Conservation (phyloP, 208 protist species). For the Crithidia bombi region DNA sequence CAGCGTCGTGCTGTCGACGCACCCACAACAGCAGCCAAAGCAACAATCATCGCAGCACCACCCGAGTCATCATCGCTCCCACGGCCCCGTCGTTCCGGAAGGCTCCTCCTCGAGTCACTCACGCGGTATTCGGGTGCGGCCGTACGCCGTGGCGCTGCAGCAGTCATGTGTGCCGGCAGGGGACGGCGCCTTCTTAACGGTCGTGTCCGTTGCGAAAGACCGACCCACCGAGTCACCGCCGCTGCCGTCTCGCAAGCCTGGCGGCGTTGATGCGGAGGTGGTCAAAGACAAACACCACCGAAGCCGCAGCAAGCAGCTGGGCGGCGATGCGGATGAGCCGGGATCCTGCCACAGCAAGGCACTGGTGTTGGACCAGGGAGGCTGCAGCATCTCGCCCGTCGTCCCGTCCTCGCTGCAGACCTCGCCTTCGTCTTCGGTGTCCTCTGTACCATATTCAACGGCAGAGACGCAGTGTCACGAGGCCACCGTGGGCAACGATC, state of each 20-base stretch:
- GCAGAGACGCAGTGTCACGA: constrained; percentile 25
- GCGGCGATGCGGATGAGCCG: too few species aligned
- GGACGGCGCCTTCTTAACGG: constrained; percentile 2
- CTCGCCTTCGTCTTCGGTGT: not conserved
- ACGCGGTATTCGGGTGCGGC: not conserved
- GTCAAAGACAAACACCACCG: too few species aligned
- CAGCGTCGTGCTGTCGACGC: not conserved
- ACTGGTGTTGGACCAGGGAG: too few species aligned
- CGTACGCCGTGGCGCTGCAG: not conserved
- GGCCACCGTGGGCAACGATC: not conserved
- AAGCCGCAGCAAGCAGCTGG: not conserved
- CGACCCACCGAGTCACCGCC: not conserved
- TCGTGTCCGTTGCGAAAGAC: not conserved
- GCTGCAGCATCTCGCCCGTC: too few species aligned
- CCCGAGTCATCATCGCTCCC: not conserved
- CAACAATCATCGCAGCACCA: not conserved
- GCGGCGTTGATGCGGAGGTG: not conserved
- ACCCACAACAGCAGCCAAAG: not conserved
- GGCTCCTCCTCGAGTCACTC: not conserved
- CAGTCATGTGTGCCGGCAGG: not conserved
- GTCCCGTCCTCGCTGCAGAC: too few species aligned
- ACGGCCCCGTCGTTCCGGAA: constrained; percentile 11
- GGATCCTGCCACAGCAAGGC: too few species aligned
- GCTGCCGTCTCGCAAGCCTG: not conserved
- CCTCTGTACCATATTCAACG: constrained; percentile 2